Evolutionary conservation across 371 early-diverging fungal genomes (phyloP).

Genomic region (Rhizopus arrhizus): DNA sequence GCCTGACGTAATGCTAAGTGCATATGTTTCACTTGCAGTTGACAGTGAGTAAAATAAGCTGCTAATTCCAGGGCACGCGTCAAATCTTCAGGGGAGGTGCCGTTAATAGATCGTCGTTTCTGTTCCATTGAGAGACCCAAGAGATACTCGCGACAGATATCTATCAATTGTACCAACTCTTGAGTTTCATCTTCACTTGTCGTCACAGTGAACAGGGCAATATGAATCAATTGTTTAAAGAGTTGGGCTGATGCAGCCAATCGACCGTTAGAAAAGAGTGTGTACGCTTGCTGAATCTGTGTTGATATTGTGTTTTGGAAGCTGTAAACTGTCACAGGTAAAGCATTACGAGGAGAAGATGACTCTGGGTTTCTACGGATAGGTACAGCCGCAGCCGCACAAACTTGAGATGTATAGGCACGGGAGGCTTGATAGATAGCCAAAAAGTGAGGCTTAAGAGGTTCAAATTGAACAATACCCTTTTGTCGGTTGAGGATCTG

Average conservation of each 20-base stretch:
- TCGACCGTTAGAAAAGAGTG: slow-evolving; percentile 72
- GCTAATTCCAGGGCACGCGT: slow-evolving; percentile 86
- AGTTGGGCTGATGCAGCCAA: slow-evolving; percentile 76
- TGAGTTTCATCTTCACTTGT: slow-evolving; percentile 62
- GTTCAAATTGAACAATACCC: slow-evolving; percentile 87
- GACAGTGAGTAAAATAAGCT: slow-evolving; percentile 92
- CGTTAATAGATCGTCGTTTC: slow-evolving; percentile 62
- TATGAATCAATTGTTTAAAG: slow-evolving; percentile 77
- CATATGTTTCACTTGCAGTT: slow-evolving; percentile 85
- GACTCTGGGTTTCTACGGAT: slow-evolving; percentile 68
- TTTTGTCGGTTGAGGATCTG: slow-evolving; percentile 86
- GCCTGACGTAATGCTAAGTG: slow-evolving; percentile 83
- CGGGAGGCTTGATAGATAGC: slow-evolving; percentile 78
- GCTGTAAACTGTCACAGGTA: slow-evolving; percentile 60
- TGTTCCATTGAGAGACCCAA: slow-evolving; percentile 85
- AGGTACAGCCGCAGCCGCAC: slow-evolving; percentile 61
- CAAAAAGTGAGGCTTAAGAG: slow-evolving; percentile 85
- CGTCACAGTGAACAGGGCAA: slow-evolving; percentile 69
- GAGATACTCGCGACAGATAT: slow-evolving; percentile 89
- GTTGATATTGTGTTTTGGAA: slow-evolving; percentile 54
- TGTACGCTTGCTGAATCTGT: slow-evolving; percentile 80
- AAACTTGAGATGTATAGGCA: slow-evolving; percentile 64
- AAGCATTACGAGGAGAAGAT: slow-evolving; percentile 52
- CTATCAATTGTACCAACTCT: slow-evolving; percentile 78
- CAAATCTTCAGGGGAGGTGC: slow-evolving; percentile 53